These are phyloP conservation scores for Perkinsus olseni DNA, from an alignment of 169 alveolate species.

Conservation along the genomic window DNA sequence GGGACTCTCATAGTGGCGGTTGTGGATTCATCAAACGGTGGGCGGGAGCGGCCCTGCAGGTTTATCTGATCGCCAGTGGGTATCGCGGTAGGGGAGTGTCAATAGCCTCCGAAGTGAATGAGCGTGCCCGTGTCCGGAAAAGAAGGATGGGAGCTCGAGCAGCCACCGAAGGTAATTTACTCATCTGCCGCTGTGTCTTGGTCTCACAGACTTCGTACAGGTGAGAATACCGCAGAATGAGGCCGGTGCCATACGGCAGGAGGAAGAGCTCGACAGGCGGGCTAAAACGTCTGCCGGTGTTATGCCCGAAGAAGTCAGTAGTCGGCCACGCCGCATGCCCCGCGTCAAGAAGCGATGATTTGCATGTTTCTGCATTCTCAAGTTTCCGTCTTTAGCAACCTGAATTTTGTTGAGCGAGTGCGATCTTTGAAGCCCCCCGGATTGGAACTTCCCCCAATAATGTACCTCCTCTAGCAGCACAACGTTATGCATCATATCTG, in stretches of 20 bases:
- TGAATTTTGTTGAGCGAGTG: too few relatives aligned
- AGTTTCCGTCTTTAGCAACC: neutral
- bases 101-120: neutral
- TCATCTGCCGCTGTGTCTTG: neutral
- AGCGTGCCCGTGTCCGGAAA: neutral
- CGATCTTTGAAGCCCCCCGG: too few relatives aligned
- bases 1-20: too few relatives aligned
- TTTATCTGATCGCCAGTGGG: neutral
- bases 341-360: neutral
- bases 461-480: too few relatives aligned
- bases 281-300: neutral
- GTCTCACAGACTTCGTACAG: neutral
- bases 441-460: too few relatives aligned
- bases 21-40: too few relatives aligned
- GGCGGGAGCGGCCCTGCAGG: neutral
- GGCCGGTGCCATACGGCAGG: neutral
- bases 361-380: neutral
- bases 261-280: neutral
- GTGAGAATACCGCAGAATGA: neutral
- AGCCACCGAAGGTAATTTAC: neutral
- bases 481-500: too few relatives aligned
- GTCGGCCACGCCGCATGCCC: neutral
- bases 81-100: neutral
- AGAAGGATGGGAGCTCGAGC: neutral
- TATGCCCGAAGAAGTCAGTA: neutral